phyloP scores from a whole-genome alignment of 306 rosid species.

The Medicago arabica region DNA sequence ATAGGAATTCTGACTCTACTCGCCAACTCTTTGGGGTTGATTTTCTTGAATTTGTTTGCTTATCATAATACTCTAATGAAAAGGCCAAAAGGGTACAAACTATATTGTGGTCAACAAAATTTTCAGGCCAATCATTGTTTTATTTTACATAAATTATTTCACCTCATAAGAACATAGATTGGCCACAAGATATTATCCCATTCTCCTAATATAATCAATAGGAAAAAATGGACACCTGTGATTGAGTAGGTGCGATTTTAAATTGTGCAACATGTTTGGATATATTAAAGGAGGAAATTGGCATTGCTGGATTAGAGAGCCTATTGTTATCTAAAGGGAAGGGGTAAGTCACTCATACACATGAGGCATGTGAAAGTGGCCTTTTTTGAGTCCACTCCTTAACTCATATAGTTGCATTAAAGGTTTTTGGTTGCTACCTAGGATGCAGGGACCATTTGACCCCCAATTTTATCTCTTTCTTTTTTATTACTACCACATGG shows the following conservation, averaged over 20 bases:
- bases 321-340: conserved; percentile 51
- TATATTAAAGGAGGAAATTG: conserved; percentile 37
- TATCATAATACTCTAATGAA: conserved; percentile 15
- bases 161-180: background rate
- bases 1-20: background rate
- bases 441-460: conserved; percentile 49
- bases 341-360: conserved; percentile 41
- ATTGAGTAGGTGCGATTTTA: conserved; percentile 49
- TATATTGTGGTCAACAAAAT: conserved; percentile 16
- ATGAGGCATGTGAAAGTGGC: conserved; percentile 60
- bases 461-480: conserved; percentile 15
- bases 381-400: conserved; percentile 29
- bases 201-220: conserved; percentile 18
- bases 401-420: conserved; percentile 51
- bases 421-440: conserved; percentile 44
- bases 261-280: conserved; percentile 50
- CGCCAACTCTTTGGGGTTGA: conserved; percentile 13
- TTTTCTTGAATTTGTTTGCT: background rate
- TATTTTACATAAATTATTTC: conserved; percentile 3
- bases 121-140: conserved; percentile 32
- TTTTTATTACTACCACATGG: conserved; percentile 30
- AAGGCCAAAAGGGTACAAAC: conserved; percentile 36
- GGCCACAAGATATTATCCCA: conserved; percentile 36
- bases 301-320: conserved; percentile 38
- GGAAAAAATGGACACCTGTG: conserved; percentile 53